A percentile compares a stretch with the other conserved stretches of the same genome.
Conservation (phyloP, 108 stramenopile genomes). For the Asterionellopsis glacialis region DNA sequence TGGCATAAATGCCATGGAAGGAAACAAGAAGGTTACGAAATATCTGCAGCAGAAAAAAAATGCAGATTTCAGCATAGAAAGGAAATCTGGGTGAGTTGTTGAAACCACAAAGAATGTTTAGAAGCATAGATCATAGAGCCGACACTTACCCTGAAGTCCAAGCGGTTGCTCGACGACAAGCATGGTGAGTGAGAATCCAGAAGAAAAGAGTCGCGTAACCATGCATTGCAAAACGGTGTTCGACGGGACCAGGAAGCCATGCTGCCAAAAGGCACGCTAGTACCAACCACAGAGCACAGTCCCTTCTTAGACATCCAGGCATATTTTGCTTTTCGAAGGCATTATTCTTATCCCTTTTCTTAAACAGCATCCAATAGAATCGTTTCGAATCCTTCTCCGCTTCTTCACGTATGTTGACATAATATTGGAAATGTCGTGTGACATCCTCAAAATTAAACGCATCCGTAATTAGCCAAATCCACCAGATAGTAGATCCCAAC, state of each 20-base stretch:
- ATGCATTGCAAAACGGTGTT: too few species aligned
- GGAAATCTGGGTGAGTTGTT: too few species aligned
- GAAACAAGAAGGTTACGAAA: constrained; percentile 13
- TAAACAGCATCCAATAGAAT: constrained; percentile 2
- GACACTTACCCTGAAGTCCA: too few species aligned
- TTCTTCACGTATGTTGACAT: constrained; percentile 8
- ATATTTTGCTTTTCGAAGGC: constrained; percentile 5
- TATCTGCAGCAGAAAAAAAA: neutral
- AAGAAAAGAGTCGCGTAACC: too few species aligned
- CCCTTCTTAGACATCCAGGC: too few species aligned
- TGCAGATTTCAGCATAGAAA: too few species aligned
- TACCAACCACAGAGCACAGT: too few species aligned
- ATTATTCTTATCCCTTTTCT: constrained; percentile 6
- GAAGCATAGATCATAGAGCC: neutral
- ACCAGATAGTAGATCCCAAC: constrained; percentile 1
- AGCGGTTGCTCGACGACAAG: too few species aligned
- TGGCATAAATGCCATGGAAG: constrained; percentile 15
- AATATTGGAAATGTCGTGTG: constrained; percentile 5
- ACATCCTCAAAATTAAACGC: constrained; percentile 17
- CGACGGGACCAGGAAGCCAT: too few species aligned
- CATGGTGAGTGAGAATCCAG: too few species aligned
- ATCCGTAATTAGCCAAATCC: constrained; percentile 19
- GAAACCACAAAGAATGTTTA: too few species aligned
- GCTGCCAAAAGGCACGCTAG: too few species aligned
- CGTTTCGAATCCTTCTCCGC: constrained; percentile 6